Evolutionary conservation across 257 asterid genomes (phyloP).

Genomic region (Solanum chaucha): DNA sequence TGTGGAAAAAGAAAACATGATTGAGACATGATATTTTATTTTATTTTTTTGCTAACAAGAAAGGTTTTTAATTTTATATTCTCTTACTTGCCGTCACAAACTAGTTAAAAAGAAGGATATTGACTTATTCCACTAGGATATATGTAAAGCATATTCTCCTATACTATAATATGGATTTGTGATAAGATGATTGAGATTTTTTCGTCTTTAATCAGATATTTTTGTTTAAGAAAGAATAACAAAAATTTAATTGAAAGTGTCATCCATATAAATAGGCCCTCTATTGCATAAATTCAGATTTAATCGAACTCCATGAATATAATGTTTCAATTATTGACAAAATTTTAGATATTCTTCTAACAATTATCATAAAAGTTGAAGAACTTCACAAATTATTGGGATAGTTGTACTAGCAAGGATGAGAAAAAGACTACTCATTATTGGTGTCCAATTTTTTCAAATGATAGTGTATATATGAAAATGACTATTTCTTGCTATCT

Average conservation of each 20-base stretch:
- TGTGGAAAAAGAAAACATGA: not conserved
- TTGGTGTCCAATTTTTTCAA: not conserved
- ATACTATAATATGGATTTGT: not conserved
- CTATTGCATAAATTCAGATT: fast-evolving
- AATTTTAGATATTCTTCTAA: not conserved
- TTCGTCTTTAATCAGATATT: fast-evolving
- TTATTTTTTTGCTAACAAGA: not conserved
- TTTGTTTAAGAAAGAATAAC: not conserved
- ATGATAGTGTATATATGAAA: not conserved
- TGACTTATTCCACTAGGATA: not conserved
- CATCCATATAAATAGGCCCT: not conserved
- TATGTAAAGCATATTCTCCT: not conserved
- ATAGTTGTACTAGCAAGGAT: not conserved
- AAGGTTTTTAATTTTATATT: not conserved
- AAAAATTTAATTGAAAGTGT: not conserved
- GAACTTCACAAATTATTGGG: not conserved
- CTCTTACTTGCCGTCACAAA: not conserved
- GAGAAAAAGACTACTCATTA: not conserved
- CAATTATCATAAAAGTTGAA: not conserved
- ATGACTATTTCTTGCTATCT: not conserved
- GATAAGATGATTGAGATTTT: not conserved
- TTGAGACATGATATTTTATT: not conserved
- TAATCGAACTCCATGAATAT: not conserved
- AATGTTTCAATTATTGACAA: not conserved
- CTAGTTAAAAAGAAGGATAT: not conserved